Evolutionary conservation across 2,329 filamentous ascomycete genomes (phyloP).

Genomic region (Acrocalymma vagum): DNA sequence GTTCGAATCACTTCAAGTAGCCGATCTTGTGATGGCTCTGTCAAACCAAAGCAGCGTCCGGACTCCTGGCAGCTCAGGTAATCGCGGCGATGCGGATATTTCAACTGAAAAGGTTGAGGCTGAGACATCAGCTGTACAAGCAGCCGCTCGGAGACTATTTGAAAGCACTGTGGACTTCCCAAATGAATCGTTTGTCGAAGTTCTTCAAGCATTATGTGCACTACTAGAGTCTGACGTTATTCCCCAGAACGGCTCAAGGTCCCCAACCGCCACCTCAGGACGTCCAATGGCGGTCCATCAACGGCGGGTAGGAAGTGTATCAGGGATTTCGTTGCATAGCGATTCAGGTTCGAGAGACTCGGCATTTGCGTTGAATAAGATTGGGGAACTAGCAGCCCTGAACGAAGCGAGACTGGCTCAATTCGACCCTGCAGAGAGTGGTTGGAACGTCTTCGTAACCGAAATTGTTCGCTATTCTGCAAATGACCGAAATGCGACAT

Average conservation of each 20-base stretch:
- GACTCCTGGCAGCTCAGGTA: conserved; percentile 18
- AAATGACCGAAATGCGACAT: conserved; percentile 46
- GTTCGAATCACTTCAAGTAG: conserved; percentile 90
- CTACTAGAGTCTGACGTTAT: conserved; percentile 61
- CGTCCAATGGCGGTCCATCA: conserved; percentile 42
- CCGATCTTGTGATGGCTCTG: conserved; percentile 79
- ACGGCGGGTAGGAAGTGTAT: conserved; percentile 54
- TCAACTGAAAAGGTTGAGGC: conserved; percentile 63
- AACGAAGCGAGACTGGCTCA: conserved; percentile 70
- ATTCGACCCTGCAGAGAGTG: conserved; percentile 71
- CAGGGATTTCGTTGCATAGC: conserved; percentile 49
- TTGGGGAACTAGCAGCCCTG: conserved; percentile 54
- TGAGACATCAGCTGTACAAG: conserved; percentile 89
- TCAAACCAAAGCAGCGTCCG: conserved; percentile 37
- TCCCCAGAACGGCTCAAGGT: conserved; percentile 32
- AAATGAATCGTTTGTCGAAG: conserved; percentile 78
- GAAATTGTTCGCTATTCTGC: conserved; percentile 61
- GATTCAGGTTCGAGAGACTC: conserved; percentile 54
- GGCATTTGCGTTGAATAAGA: conserved; percentile 58
- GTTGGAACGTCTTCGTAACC: conserved; percentile 75
- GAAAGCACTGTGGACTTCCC: conserved; percentile 94
- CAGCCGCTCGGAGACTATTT: conserved; percentile 83
- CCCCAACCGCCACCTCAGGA: conserved; percentile 25
- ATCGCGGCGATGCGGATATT: conserved; percentile 30
- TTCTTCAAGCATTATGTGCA: conserved; percentile 78